Base-by-base conservation (phyloP, 179 eudicot species). In the Pouteria campechiana region DNA sequence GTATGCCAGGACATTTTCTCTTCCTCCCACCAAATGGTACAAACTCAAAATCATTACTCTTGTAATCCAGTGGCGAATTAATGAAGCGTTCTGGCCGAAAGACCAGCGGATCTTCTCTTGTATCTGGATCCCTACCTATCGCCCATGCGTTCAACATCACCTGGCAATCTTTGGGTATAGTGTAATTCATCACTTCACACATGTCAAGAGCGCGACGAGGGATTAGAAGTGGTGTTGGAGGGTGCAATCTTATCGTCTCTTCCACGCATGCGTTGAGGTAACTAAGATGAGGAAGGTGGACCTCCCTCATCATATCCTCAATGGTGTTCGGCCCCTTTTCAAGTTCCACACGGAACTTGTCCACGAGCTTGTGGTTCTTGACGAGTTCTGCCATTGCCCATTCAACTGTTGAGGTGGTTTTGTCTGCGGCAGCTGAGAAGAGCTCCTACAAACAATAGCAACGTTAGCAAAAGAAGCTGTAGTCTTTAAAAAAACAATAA, bases 391-490 rank as follows among this genome's bases (percentile, higher is more conserved):
- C 54, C 37, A 60, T 42, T 37, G 46, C 27, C 75, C 75, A 69
- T 17, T 64, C 67, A 3, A 53, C 32, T 20, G 57, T 37, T 19
- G 53, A 14, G n/a, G 48, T 46, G 8, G 30, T 70, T 9, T 60
- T 50, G 37, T 64, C 71, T 19, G 71, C 27, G 7, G 50, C 71
- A 27, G 67, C 63, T 7, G 15, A 0, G 19, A 64, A 29, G 10
- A 70, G 17, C 43, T 70, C 76, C 76, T 55, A 50, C 6, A 8
- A 53, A 30, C n/a, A n/a, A n/a, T n/a, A n/a, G n/a, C n/a, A n/a
- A n/a, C n/a, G n/a, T n/a, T n/a, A n/a, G n/a, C n/a, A n/a, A n/a
- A n/a, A n/a, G n/a, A n/a, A n/a, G n/a, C n/a, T n/a, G n/a, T n/a
- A n/a, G n/a, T n/a, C n/a, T n/a, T n/a, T n/a, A n/a, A n/a, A n/a